A percentile compares a stretch with the other conserved stretches of the same genome.
Conservation (phyloP, 1,284 basidiomycete species). For the Boletus sp. region DNA sequence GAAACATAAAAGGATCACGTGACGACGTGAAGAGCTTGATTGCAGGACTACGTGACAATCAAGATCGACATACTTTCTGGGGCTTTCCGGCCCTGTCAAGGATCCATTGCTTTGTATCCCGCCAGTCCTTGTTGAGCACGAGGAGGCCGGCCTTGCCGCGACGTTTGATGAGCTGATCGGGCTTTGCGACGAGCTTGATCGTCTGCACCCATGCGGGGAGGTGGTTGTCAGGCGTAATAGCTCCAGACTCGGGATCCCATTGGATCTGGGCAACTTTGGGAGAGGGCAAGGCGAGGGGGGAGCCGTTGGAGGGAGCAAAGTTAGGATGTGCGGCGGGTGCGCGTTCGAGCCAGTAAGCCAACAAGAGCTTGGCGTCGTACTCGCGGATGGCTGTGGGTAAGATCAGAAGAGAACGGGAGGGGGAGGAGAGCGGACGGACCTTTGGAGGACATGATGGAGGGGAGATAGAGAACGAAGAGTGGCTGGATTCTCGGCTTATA, state of each 20-base stretch:
- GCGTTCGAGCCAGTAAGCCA: slow-evolving; percentile 91
- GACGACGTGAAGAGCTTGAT: slow-evolving; percentile 9
- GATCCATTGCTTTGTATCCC: slow-evolving; percentile 86
- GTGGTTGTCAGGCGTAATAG: slow-evolving; percentile 75
- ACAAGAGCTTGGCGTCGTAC: slow-evolving; percentile 91
- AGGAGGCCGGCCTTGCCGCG: slow-evolving; percentile 97
- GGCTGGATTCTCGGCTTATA: slow-evolving; percentile 16
- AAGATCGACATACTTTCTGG: slow-evolving; percentile 60
- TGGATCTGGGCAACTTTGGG: slow-evolving; percentile 78
- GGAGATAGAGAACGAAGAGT: slow-evolving; percentile 5
- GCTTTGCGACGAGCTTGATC: slow-evolving; percentile 88
- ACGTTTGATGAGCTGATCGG: slow-evolving; percentile 99
- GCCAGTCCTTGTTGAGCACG: slow-evolving; percentile 91
- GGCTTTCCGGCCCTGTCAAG: slow-evolving; percentile 87
- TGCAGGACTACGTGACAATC: not conserved
- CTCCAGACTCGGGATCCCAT: slow-evolving; percentile 82
- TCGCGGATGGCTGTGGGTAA: slow-evolving; percentile 73
- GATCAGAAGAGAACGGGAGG: slow-evolving; percentile 3
- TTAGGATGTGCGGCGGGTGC: slow-evolving; percentile 61
- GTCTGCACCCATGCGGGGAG: slow-evolving; percentile 84
- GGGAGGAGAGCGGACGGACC: slow-evolving; percentile 30
- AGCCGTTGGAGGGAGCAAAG: slow-evolving; percentile 37
- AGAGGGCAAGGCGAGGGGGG: slow-evolving; percentile 63
- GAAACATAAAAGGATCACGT: slow-evolving; percentile 1
- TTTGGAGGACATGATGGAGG: slow-evolving; percentile 48